phyloP scores from a whole-genome alignment of 2,329 filamentous ascomycete species.

The Penicillium brevicompactum region DNA sequence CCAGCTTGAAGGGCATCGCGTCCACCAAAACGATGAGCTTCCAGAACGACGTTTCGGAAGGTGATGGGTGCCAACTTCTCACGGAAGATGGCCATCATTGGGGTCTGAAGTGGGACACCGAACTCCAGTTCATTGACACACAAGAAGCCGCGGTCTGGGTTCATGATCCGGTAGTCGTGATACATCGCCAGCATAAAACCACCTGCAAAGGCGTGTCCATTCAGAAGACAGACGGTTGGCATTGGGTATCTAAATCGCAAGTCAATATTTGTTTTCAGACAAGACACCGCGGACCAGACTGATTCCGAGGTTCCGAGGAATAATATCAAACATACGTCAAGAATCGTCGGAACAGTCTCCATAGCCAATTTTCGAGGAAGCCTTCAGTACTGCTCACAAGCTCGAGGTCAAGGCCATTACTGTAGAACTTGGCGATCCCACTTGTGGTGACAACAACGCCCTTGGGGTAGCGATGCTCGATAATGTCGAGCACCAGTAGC shows the following conservation, averaged over 20 bases:
- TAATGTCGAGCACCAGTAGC: slow-evolving; percentile 70
- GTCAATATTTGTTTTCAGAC: not conserved
- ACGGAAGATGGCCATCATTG: slow-evolving; percentile 75
- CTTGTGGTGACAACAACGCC: slow-evolving; percentile 79
- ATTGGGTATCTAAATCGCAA: slow-evolving; percentile 63
- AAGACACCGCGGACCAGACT: not conserved
- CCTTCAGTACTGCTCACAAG: slow-evolving; percentile 62
- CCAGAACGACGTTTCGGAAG: slow-evolving; percentile 70
- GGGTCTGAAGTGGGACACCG: slow-evolving; percentile 70
- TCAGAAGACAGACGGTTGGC: slow-evolving; percentile 78
- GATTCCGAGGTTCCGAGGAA: not conserved
- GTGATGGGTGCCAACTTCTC: slow-evolving; percentile 61
- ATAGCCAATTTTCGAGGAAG: slow-evolving; percentile 65
- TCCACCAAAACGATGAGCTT: slow-evolving; percentile 68
- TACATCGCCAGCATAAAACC: slow-evolving; percentile 81
- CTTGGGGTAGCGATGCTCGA: slow-evolving; percentile 67
- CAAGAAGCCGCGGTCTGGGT: slow-evolving; percentile 68
- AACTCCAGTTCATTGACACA: slow-evolving; percentile 84
- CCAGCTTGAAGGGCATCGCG: slow-evolving; percentile 65
- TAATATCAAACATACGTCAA: slow-evolving; percentile 50
- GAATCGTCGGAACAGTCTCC: slow-evolving; percentile 65
- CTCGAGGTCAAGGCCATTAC: slow-evolving; percentile 77
- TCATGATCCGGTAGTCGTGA: slow-evolving; percentile 81
- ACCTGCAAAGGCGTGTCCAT: slow-evolving; percentile 79
- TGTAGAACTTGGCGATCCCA: slow-evolving; percentile 76